phyloP scores from a whole-genome alignment of 345 rosid genomes.

The Anastatica hierochuntica region DNA sequence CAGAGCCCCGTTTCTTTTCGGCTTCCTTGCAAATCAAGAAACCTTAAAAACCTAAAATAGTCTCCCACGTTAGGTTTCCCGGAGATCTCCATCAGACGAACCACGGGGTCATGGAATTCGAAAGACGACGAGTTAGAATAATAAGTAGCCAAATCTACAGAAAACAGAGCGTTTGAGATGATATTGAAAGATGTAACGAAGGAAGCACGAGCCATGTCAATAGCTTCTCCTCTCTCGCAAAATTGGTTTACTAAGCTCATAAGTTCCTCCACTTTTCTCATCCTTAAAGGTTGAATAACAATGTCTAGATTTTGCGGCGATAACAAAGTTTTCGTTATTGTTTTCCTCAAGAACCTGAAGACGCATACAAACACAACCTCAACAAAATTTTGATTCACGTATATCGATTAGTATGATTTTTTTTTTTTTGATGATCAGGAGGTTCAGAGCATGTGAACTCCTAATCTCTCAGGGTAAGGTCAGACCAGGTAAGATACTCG shows the following conservation, averaged over 20 bases:
- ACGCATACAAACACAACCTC: not conserved
- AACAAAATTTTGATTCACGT: no score
- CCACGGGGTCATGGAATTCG: conserved; percentile 18
- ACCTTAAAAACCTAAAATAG: conserved; percentile 4
- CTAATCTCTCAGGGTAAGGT: no score
- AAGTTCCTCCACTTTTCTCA: conserved; percentile 10
- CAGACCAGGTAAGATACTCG: no score
- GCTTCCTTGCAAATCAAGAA: not conserved
- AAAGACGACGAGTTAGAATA: conserved; percentile 3
- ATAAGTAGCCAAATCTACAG: conserved; percentile 24
- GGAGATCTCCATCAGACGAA: conserved; percentile 16
- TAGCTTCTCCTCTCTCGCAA: conserved; percentile 10
- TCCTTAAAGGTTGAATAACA: not conserved
- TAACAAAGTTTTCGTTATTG: not conserved
- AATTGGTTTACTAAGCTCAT: conserved; percentile 5
- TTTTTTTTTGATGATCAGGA: no score
- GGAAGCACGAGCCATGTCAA: conserved; percentile 28
- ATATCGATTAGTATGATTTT: no score
- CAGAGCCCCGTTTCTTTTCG: not conserved
- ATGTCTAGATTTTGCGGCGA: not conserved
- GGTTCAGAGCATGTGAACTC: no score
- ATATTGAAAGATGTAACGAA: conserved; percentile 26
- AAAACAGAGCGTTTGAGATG: conserved; percentile 28
- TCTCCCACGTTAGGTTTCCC: conserved; percentile 37
- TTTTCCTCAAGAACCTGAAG: not conserved